Conservation (phyloP, 306 rosid genomes). For the Abrus pulchellus region DNA sequence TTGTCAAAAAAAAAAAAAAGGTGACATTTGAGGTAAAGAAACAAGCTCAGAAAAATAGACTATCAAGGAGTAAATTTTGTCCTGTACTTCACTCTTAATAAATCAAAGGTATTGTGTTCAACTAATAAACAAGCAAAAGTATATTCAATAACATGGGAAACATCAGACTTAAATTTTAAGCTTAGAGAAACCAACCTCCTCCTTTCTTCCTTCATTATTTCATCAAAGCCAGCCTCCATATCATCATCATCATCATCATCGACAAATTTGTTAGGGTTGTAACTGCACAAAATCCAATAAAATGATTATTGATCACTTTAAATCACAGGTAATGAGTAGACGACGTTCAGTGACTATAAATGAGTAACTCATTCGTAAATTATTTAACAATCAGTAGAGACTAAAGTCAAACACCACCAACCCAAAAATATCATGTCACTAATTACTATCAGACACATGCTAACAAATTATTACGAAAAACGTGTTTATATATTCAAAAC, state of each 20-base stretch:
- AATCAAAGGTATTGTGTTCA: background rate
- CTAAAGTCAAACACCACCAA: conserved; percentile 30
- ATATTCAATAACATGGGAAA: conserved; percentile 5
- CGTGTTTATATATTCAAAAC: background rate
- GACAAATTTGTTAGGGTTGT: conserved; percentile 61
- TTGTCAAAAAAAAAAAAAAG: background rate
- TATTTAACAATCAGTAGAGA: background rate
- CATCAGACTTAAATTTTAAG: background rate
- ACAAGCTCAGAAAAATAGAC: background rate
- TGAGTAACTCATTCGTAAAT: background rate
- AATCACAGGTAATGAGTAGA: conserved; percentile 3
- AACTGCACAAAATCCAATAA: conserved; percentile 58
- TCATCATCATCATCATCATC: conserved; percentile 67
- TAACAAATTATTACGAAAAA: background rate
- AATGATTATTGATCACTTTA: conserved; percentile 24
- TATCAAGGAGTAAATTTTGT: background rate
- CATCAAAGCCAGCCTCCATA: conserved; percentile 90
- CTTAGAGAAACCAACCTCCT: conserved; percentile 64
- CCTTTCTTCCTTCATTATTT: conserved; percentile 77
- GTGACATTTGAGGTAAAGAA: background rate
- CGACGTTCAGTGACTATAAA: background rate
- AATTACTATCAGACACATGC: background rate
- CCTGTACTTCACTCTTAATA: background rate
- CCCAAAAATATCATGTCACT: background rate
- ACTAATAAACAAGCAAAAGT: background rate